Percentiles rank a stretch among this genome's conserved stretches.
phyloP scores from a whole-genome alignment of 129 eudicot species.

The Ambrosia trifida region DNA sequence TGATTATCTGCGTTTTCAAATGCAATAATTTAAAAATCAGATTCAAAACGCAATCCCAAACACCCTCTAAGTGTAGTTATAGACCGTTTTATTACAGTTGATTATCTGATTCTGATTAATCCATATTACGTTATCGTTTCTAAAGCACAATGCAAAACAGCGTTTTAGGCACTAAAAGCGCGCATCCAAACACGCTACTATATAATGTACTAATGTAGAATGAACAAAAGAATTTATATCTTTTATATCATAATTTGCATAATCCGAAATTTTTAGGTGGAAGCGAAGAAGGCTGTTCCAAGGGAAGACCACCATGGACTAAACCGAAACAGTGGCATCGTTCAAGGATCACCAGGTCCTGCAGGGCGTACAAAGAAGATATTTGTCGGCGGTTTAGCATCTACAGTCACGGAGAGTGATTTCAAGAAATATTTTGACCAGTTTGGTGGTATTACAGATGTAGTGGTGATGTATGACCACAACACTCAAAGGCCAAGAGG shows the following conservation, averaged over 20 bases:
- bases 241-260: neutral
- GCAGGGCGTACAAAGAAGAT: slow-evolving; percentile 10
- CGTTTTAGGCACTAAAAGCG: neutral
- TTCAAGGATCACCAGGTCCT: neutral
- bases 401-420: neutral
- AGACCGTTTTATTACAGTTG: too few relatives aligned
- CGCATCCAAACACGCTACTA: too few relatives aligned
- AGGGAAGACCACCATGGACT: slow-evolving; percentile 1
- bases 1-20: too few relatives aligned
- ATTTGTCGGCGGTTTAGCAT: slow-evolving; percentile 14
- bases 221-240: neutral
- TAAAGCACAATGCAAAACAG: neutral
- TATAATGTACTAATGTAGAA: neutral
- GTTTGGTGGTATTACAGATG: slow-evolving; percentile 1
- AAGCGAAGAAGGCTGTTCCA: slow-evolving; percentile 1
- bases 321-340: neutral
- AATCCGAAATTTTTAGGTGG: neutral
- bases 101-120: too few relatives aligned
- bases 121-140: too few relatives aligned
- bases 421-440: slow-evolving; percentile 6
- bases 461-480: slow-evolving; percentile 15
- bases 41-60: too few relatives aligned
- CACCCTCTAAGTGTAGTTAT: too few relatives aligned
- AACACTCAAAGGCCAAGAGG: slow-evolving; percentile 12
- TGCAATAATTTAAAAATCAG: too few relatives aligned